A percentile compares a stretch with the other conserved stretches of the same genome.
Evolutionary conservation across 2,329 filamentous ascomycete genomes (phyloP).

Genomic region (Coniochaeta prunicola): DNA sequence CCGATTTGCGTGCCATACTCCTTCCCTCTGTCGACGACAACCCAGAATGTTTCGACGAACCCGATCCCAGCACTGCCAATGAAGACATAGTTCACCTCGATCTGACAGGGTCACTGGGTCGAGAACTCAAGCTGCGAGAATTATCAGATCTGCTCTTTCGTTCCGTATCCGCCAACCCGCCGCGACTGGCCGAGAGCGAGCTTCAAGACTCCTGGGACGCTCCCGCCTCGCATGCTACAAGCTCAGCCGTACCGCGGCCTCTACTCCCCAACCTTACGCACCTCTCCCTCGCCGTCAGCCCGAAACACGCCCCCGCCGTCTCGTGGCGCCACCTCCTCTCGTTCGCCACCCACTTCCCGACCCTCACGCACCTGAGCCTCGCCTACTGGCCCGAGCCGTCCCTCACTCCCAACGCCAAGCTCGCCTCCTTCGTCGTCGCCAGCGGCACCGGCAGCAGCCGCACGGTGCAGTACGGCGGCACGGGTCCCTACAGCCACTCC

Average conservation of each 20-base stretch:
- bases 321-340: conserved; percentile 54
- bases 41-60: conserved; percentile 14
- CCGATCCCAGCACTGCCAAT: conserved; percentile 26
- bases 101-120: conserved; percentile 43
- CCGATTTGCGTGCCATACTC: conserved; percentile 43
- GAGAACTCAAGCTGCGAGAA: conserved; percentile 43
- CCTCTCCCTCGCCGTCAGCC: conserved; percentile 47
- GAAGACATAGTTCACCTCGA: conserved; percentile 45
- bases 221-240: conserved; percentile 12
- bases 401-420: conserved; percentile 46
- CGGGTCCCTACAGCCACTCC: conserved; percentile 49
- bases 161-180: conserved; percentile 9
- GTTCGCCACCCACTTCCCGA: conserved; percentile 43
- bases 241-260: conserved; percentile 23
- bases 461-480: conserved; percentile 43
- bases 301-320: conserved; percentile 21
- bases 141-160: conserved; percentile 44
- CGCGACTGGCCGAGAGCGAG: conserved; percentile 7
- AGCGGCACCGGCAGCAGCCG: conserved; percentile 26
- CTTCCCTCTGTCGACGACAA: conserved; percentile 20
- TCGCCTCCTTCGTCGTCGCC: conserved; percentile 38
- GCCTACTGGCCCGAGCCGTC: conserved; percentile 56
- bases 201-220: conserved; percentile 49
- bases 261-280: conserved; percentile 53
- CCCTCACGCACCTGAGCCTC: conserved; percentile 53